Evolutionary conservation across 768 basidiomycete genomes (phyloP).

Genomic region (Phanerochaete carnosa): DNA sequence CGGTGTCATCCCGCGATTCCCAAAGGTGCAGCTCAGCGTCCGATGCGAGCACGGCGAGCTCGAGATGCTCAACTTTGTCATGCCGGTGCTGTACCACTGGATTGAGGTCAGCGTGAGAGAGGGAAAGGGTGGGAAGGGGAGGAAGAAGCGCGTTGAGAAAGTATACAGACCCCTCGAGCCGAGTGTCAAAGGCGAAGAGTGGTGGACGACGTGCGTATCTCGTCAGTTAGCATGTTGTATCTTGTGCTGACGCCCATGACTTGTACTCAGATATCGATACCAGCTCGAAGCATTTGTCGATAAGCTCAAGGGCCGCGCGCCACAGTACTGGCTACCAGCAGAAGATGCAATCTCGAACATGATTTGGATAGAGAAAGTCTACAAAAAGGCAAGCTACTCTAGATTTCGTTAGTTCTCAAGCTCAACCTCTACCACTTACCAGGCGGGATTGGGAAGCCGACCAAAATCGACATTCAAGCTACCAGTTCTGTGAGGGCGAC

Average conservation of each 20-base stretch:
- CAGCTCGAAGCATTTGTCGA: conserved; percentile 68
- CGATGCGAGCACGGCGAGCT: neutral
- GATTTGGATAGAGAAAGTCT: conserved; percentile 55
- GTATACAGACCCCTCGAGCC: conserved; percentile 16
- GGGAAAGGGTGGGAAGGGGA: conserved; percentile 38
- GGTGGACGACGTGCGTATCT: conserved; percentile 46
- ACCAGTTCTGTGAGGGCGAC: too few species aligned
- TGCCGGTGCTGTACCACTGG: conserved; percentile 23
- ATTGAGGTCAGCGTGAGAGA: conserved; percentile 24
- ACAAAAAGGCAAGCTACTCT: conserved; percentile 33
- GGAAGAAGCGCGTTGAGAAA: conserved; percentile 24
- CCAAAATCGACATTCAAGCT: conserved; percentile 9
- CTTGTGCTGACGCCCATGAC: too few species aligned
- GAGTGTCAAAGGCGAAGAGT: conserved; percentile 44
- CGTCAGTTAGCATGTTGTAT: too few species aligned
- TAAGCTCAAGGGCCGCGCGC: conserved; percentile 46
- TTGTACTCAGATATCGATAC: conserved; percentile 5
- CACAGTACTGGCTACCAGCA: conserved; percentile 50
- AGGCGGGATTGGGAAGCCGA: conserved; percentile 3
- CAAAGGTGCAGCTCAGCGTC: neutral
- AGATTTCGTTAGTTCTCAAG: neutral
- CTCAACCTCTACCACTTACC: neutral
- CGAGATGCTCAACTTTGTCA: conserved; percentile 16
- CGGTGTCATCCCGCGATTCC: conserved; percentile 4
- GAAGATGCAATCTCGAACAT: conserved; percentile 57